These are phyloP conservation scores for Kwoniella dejecticola DNA, from an alignment of 768 basidiomycete genomes.

Conservation along the genomic window DNA sequence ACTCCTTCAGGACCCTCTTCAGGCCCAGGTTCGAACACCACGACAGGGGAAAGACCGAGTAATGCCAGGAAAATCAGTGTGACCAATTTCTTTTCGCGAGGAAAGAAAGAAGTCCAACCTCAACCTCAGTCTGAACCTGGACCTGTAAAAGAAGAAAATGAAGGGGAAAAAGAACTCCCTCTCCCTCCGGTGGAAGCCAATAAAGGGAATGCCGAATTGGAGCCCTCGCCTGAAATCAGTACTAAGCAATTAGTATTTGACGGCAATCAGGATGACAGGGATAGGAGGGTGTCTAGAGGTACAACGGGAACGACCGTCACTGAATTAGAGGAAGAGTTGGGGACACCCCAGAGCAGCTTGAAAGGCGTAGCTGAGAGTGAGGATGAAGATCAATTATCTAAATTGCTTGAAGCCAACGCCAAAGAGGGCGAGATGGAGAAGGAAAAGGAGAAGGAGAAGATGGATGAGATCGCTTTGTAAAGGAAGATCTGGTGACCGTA, in stretches of 20 bases:
- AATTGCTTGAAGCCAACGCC: not conserved
- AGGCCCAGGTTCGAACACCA: not conserved
- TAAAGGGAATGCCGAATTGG: not conserved
- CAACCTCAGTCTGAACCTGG: conserved; percentile 7
- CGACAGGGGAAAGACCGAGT: conserved; percentile 11
- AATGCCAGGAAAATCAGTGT: conserved; percentile 26
- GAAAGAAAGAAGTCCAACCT: conserved; percentile 17
- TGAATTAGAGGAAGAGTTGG: conserved; percentile 20
- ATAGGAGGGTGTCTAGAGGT: not conserved
- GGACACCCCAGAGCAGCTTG: conserved; percentile 16
- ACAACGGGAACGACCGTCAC: conserved; percentile 17
- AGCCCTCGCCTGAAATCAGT: conserved; percentile 18
- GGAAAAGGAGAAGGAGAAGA: conserved; percentile 1
- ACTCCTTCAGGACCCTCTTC: not conserved
- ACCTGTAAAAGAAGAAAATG: not conserved
- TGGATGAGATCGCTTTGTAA: conserved; percentile 10
- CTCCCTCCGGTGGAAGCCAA: not conserved
- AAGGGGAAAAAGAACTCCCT: not conserved
- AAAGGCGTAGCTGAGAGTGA: conserved; percentile 7
- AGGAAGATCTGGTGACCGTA: too few species aligned
- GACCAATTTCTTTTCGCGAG: conserved; percentile 37
- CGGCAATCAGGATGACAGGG: not conserved
- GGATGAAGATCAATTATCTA: too few species aligned
- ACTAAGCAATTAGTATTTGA: not conserved
- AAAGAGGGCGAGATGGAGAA: not conserved